phyloP scores from a whole-genome alignment of 768 basidiomycete species.

The Galerina sulciceps region DNA sequence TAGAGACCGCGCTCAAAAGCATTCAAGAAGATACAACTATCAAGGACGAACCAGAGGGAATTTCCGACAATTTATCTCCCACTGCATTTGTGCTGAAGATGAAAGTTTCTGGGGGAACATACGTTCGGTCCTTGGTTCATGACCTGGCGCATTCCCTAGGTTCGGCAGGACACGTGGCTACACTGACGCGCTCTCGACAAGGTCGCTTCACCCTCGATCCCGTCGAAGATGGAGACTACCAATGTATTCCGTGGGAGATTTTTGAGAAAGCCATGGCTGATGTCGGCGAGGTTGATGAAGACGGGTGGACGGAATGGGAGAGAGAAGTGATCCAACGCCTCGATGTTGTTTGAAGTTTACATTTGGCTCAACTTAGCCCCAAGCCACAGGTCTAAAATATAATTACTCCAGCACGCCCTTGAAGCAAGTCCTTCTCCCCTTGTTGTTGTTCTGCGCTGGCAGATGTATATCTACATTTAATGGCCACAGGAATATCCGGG shows the following conservation, averaged over 20 bases:
- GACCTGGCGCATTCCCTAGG: constrained; percentile 86
- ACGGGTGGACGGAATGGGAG: constrained; percentile 85
- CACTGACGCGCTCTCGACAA: constrained; percentile 87
- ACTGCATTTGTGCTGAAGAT: constrained; percentile 87
- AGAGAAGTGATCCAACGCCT: constrained; percentile 70
- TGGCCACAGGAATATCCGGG: background rate
- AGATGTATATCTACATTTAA: background rate
- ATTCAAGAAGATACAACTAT: constrained; percentile 43
- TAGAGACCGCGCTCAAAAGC: constrained; percentile 65
- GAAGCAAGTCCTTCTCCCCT: background rate
- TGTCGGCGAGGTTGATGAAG: constrained; percentile 59
- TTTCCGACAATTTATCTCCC: constrained; percentile 46
- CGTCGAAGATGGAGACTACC: constrained; percentile 52
- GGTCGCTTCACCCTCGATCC: constrained; percentile 70
- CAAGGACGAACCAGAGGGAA: constrained; percentile 42
- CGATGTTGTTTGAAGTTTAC: constrained; percentile 51
- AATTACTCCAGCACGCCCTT: background rate
- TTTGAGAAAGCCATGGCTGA: constrained; percentile 64
- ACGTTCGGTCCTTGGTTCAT: constrained; percentile 94
- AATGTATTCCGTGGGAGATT: constrained; percentile 76
- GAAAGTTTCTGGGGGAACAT: constrained; percentile 96
- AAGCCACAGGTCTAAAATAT: background rate
- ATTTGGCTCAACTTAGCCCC: background rate
- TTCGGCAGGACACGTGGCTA: constrained; percentile 93
- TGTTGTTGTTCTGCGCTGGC: background rate